Evolutionary conservation across 192 early-diverging fungal genomes (phyloP).

Genomic region (Entomortierella parvispora): DNA sequence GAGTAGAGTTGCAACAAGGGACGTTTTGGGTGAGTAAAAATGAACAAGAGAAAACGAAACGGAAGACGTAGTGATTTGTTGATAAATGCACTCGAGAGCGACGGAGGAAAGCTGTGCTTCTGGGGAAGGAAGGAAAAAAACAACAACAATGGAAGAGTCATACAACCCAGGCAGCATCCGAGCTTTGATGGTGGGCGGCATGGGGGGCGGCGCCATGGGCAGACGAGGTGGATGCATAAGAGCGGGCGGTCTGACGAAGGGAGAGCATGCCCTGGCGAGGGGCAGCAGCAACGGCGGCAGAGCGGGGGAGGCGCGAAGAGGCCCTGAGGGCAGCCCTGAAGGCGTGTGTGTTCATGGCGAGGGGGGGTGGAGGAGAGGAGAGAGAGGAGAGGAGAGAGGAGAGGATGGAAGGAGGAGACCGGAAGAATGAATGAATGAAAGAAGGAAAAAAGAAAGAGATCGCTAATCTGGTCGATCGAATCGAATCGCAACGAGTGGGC

Average conservation of each 20-base stretch:
- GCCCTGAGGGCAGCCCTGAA: slow-evolving; percentile 43
- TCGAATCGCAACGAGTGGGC: neutral
- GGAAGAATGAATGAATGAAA: neutral
- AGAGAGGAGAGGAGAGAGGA: slow-evolving; percentile 5
- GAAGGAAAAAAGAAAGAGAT: neutral
- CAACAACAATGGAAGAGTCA: neutral
- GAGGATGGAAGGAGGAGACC: neutral
- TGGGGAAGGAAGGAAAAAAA: too few relatives aligned
- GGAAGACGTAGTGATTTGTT: too few relatives aligned
- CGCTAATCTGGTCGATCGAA: neutral
- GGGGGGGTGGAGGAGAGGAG: neutral
- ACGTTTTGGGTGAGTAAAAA: neutral
- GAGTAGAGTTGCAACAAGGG: neutral
- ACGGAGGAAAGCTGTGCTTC: too few relatives aligned
- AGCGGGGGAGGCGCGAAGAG: slow-evolving; percentile 6
- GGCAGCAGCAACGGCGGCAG: slow-evolving; percentile 1
- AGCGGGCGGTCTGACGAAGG: slow-evolving; percentile 42
- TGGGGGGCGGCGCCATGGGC: neutral
- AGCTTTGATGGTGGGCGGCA: slow-evolving; percentile 11
- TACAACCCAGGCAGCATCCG: slow-evolving; percentile 46
- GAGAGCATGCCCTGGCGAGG: slow-evolving; percentile 29
- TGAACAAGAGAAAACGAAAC: neutral
- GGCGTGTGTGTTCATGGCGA: slow-evolving; percentile 32
- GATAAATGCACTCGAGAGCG: neutral
- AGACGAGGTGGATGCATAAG: slow-evolving; percentile 26